These are phyloP conservation scores for Schwanniomyces occidentalis DNA, from an alignment of 805 yeast genomes.

Conservation along the genomic window DNA sequence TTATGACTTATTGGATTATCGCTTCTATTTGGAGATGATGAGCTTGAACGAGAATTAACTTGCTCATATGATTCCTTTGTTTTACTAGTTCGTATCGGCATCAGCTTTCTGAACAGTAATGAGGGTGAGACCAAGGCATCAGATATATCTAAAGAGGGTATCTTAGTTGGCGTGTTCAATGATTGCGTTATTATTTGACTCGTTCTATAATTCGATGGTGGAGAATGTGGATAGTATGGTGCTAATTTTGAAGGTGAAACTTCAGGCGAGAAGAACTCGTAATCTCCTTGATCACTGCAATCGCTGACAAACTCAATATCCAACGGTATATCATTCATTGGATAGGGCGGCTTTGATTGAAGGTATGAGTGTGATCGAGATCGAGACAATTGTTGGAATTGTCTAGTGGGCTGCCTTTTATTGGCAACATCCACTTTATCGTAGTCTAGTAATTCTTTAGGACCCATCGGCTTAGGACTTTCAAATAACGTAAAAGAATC, in stretches of 20 bases:
- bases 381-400: conserved; percentile 12
- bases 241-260: background rate
- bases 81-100: no score
- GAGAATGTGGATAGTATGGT: background rate
- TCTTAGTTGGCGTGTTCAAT: conserved; percentile 11
- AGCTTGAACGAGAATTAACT: no score
- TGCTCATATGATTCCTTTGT: no score
- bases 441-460: conserved; percentile 38
- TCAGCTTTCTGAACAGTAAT: background rate
- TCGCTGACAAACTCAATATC: conserved; percentile 2
- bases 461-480: conserved; percentile 42
- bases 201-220: conserved; percentile 4
- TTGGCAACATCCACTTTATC: conserved; percentile 10
- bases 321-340: conserved; percentile 4
- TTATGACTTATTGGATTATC: no score
- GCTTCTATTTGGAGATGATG: no score
- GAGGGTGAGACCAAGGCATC: conserved; percentile 3
- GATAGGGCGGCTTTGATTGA: conserved; percentile 5
- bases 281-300: background rate
- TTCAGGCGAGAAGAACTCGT: conserved; percentile 1
- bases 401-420: conserved; percentile 3
- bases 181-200: conserved; percentile 7
- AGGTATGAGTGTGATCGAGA: conserved; percentile 2
- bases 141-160: conserved; percentile 10
- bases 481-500: conserved; percentile 26